A percentile compares a stretch with the other conserved stretches of the same genome.
phyloP scores from a whole-genome alignment of 257 asterid species.

The Fraxinus quadrangulata region DNA sequence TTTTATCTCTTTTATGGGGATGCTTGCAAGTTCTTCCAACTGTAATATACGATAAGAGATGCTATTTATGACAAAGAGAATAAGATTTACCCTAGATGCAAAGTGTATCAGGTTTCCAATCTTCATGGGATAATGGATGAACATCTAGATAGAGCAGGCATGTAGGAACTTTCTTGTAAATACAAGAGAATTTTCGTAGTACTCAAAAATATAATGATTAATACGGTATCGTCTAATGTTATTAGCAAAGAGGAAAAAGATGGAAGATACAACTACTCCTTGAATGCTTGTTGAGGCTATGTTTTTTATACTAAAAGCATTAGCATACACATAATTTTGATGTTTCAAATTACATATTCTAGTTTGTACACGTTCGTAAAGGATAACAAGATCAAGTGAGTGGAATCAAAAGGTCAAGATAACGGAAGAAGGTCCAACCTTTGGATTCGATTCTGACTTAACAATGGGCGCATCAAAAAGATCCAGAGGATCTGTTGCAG shows the following conservation, averaged over 20 bases:
- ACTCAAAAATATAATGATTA: not conserved
- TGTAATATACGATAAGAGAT: not conserved
- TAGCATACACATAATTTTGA: conserved; percentile 9
- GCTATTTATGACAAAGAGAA: not conserved
- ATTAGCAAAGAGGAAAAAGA: conserved; percentile 1
- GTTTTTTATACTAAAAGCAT: not conserved
- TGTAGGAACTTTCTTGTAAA: not conserved
- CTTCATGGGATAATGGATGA: not conserved
- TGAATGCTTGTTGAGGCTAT: not conserved
- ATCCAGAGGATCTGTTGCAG: conserved; percentile 72
- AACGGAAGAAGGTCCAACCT: conserved; percentile 43
- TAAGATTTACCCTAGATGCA: not conserved
- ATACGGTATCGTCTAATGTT: not conserved
- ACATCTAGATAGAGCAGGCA: not conserved
- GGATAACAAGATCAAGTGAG: conserved; percentile 14
- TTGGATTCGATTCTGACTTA: conserved; percentile 75
- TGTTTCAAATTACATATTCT: not conserved
- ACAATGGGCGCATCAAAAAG: conserved; percentile 81
- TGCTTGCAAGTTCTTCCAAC: not conserved
- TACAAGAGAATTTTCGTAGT: not conserved
- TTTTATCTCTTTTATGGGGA: not conserved
- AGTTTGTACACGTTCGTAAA: not conserved
- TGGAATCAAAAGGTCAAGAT: conserved; percentile 3
- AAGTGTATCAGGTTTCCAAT: not conserved
- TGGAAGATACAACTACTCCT: conserved; percentile 5